phyloP scores from a whole-genome alignment of 73 alveolate genomes.

The Paramecium bursaria region DNA sequence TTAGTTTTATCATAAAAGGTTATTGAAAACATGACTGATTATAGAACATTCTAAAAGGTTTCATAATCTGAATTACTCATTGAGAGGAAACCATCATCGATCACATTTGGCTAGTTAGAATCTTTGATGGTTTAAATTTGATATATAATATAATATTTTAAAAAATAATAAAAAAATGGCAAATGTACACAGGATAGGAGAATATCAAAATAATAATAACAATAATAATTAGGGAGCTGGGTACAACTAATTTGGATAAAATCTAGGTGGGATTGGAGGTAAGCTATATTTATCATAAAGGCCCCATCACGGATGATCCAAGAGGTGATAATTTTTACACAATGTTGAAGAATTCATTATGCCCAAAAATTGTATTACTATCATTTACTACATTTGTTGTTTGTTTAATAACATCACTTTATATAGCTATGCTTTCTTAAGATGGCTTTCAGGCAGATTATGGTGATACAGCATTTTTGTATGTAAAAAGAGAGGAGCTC shows the following conservation, averaged over 20 bases:
- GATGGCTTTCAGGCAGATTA: not conserved
- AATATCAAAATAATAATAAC: no score
- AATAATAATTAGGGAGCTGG: no score
- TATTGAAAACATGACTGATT: not conserved
- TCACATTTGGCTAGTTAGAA: constrained; percentile 38
- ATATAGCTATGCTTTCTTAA: not conserved
- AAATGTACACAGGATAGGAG: no score
- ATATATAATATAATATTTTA: no score
- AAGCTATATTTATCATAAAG: no score
- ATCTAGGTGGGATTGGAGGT: no score
- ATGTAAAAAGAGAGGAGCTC: not conserved
- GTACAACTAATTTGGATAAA: no score
- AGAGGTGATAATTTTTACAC: constrained; percentile 26
- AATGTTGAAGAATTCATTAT: constrained; percentile 19
- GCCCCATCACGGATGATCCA: no score
- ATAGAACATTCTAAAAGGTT: constrained; percentile 1
- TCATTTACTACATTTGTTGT: constrained; percentile 15
- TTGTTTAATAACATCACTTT: not conserved
- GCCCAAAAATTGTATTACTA: constrained; percentile 31
- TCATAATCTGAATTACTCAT: not conserved
- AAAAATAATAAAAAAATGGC: no score
- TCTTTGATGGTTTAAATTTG: not conserved
- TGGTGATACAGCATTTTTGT: not conserved
- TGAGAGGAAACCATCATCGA: constrained; percentile 8
- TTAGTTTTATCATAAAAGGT: constrained; percentile 1